Evolutionary conservation across 2,329 filamentous ascomycete species (phyloP), one percentile per base, ranked within the genome.

Genomic region (Colletotrichum siamense): DNA sequence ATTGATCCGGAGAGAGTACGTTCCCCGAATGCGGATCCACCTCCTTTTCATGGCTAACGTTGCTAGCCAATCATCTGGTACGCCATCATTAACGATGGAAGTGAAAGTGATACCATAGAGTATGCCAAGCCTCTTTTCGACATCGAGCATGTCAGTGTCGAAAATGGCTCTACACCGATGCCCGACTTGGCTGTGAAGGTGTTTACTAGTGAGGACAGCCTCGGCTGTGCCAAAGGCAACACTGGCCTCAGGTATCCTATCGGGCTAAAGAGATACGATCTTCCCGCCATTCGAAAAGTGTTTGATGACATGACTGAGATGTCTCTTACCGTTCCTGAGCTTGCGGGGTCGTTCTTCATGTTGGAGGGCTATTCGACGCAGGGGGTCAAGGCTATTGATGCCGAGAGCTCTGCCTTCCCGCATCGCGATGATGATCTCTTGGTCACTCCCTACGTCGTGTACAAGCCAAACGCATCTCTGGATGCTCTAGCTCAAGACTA

Each of bases 221-320:
- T 82, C 0, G 84, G 84, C 0, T 89, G 87, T 77, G 84, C 87
- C 70, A 87, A 87, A 52, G 84, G 86, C 0, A 74, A 80, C 26
- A 84, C 84, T 13, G 84, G 86, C 67, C 83, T 84, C 9, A 83
- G 83, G 12, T 88, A 86, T 78, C 87, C 88, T 2, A 83, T 88
- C 69, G 87, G 88, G 24, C 81, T 89, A 2, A 74, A 84, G 62
- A 34, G 70, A 0, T 88, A 87, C 80, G 80, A 86, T 52, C 30
- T 78, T 4, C 57, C 78, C 0, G 81, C 84, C 4, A 77, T 81
- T 24, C 71, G 78, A 4, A 68, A 77, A 34, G 79, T 81, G 7
- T 86, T 82, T 65, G 75, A 83, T 30, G 78, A 81, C 16, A 87
- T 86, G 78, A 75, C 72, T 13, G 77, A 79, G 18, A 82, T 83